Base-by-base conservation (phyloP, 2,329 filamentous ascomycete species). In the Orbilia blumenaviensis region DNA sequence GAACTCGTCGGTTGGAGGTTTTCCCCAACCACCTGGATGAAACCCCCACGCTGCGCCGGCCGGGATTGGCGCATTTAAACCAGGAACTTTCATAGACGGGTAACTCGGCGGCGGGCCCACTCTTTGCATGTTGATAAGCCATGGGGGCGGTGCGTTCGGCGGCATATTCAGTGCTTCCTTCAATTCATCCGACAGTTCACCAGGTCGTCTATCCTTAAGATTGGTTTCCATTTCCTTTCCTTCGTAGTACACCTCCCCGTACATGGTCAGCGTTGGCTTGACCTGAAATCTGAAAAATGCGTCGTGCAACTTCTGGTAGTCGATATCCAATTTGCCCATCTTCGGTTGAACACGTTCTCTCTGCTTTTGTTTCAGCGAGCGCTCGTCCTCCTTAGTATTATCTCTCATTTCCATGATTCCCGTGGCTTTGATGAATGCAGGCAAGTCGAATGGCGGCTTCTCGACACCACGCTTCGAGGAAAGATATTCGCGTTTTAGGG, bases 191-290 rank as follows among this genome's bases (percentile, higher is more conserved):
- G 90, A 95, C 56, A 98, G 84, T 80, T 98, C 94, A 36, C 95
- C 95, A 0, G 95, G 92, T 78, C 93, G 90, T 74, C 97, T 88
- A 84, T 97, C 92, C 80, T 92, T 90, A 78, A 96, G 88, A 82
- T 98, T 96, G 0, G 95, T 97, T 84, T 99, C 95, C 81, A 92
- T 95, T 82, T 99, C 95, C 83, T 99, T 99, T 82, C 95, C 95
- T 84, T 99, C 95, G 82, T 98, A 98, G 83, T 99, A 99, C n/a
- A 99, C 94, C 83, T 99, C 95, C 42, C 95, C 95, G 80, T 97
- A 99, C 46, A 94, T 89, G 32, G 95, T 98, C 78, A 99, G 85
- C 80, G 93, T 90, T 0, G 95, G 95, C 84, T 99, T 99, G 42
- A 93, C 96, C 84, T 99, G 95, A 82, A 97, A 96, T 74, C 93